Evolutionary conservation across 306 rosid species (phyloP).

Genomic region (Sphenostylis stenocarpa): DNA sequence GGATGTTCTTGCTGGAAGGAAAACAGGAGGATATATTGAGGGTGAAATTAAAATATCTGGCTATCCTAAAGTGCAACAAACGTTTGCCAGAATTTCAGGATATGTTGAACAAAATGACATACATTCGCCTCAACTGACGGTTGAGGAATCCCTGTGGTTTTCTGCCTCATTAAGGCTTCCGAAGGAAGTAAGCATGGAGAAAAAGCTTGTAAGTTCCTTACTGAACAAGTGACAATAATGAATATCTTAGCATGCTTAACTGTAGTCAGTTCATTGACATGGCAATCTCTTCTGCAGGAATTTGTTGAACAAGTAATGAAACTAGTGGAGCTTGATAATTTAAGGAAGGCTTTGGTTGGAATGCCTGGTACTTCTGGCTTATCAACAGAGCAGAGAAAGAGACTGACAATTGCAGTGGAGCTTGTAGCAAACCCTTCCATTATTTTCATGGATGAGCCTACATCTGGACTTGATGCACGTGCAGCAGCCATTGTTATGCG

Average conservation of each 20-base stretch:
- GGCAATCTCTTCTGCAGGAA: conserved; percentile 47
- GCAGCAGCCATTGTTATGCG: conserved; percentile 93
- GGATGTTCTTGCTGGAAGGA: conserved; percentile 94
- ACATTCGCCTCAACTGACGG: conserved; percentile 90
- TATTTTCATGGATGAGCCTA: conserved; percentile 90
- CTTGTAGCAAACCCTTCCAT: conserved; percentile 90
- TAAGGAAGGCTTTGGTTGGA: conserved; percentile 74
- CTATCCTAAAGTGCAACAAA: conserved; percentile 66
- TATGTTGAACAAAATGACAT: conserved; percentile 90
- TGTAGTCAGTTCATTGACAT: neutral
- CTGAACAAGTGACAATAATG: neutral
- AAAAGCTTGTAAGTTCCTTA: conserved; percentile 52
- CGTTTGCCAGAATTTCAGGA: conserved; percentile 81
- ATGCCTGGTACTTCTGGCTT: conserved; percentile 77
- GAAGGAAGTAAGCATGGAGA: conserved; percentile 58
- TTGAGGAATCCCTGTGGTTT: conserved; percentile 78
- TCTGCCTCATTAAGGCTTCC: conserved; percentile 80
- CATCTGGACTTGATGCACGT: conserved; percentile 87
- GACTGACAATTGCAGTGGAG: conserved; percentile 82
- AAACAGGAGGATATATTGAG: conserved; percentile 84
- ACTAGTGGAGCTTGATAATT: conserved; percentile 71
- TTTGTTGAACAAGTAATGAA: conserved; percentile 84
- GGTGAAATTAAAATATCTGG: conserved; percentile 80
- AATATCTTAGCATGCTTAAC: neutral
- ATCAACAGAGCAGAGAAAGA: conserved; percentile 87